A percentile compares a stretch with the other conserved stretches of the same genome.
phyloP scores from a whole-genome alignment of 2,329 filamentous ascomycete species.

The Trichoderma lentiforme region DNA sequence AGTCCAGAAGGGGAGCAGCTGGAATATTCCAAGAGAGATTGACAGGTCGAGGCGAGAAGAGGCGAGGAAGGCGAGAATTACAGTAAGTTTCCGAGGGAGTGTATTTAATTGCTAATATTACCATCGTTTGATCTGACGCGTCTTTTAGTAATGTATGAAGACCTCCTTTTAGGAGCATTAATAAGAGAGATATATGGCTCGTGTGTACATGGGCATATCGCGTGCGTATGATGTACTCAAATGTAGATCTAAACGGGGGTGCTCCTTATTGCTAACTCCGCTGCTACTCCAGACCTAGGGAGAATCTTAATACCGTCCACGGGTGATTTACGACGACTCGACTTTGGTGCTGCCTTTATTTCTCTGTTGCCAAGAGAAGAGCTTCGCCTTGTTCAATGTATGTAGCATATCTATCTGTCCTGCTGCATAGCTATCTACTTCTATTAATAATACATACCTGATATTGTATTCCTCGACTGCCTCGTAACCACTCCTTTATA shows the following conservation, averaged over 20 bases:
- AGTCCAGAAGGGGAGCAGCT: not conserved
- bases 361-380: not conserved
- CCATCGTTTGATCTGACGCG: not conserved
- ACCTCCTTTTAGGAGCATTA: not conserved
- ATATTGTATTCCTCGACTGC: not conserved
- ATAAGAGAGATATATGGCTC: not conserved
- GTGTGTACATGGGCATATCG: not conserved
- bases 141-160: not conserved
- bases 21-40: not conserved
- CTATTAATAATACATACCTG: not conserved
- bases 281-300: not conserved
- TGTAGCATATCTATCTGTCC: not conserved
- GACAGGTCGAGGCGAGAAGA: not conserved
- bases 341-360: not conserved
- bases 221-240: not conserved
- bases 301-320: not conserved
- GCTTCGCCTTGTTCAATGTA: not conserved
- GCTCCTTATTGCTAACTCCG: not conserved
- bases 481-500: not conserved
- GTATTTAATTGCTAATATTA: not conserved
- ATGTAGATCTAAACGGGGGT: not conserved
- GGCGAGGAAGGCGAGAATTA: not conserved
- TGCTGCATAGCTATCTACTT: not conserved
- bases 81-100: not conserved
- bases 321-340: not conserved